A percentile compares a stretch with the other conserved stretches of the same genome.
Evolutionary conservation across 257 asterid genomes (phyloP).

Genomic region (Voacanga thouarsii): DNA sequence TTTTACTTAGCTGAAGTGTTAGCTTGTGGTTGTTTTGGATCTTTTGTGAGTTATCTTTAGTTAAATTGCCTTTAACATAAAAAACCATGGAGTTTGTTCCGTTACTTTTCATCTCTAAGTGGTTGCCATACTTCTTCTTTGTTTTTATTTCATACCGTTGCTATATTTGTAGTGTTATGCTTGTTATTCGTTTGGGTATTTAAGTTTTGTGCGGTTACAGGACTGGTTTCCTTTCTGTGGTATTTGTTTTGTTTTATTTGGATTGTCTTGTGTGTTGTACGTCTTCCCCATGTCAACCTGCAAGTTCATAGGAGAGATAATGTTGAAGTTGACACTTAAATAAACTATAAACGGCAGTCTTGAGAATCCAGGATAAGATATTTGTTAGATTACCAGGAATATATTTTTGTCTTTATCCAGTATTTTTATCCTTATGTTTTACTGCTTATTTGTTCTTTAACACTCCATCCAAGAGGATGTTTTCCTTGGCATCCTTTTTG

Average conservation of each 20-base stretch:
- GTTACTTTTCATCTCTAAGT: neutral
- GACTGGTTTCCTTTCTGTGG: neutral
- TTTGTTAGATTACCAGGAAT: neutral
- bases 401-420: neutral
- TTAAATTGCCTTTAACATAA: too few relatives aligned
- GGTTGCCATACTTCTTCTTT: neutral
- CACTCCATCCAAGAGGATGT: neutral
- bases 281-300: neutral
- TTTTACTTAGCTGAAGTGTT: neutral
- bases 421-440: neutral
- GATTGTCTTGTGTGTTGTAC: neutral
- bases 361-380: neutral
- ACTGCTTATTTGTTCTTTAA: neutral
- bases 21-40: neutral
- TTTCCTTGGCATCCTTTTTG: neutral
- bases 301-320: neutral
- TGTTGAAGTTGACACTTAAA: neutral
- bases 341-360: neutral
- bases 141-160: neutral
- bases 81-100: neutral
- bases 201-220: neutral
- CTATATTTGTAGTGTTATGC: neutral
- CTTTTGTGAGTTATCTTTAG: neutral
- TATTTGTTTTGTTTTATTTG: neutral
- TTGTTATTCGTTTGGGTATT: neutral